Percentiles rank a stretch among this genome's conserved stretches.
phyloP scores from a whole-genome alignment of 805 yeast species.

The Pichia paraexigua region DNA sequence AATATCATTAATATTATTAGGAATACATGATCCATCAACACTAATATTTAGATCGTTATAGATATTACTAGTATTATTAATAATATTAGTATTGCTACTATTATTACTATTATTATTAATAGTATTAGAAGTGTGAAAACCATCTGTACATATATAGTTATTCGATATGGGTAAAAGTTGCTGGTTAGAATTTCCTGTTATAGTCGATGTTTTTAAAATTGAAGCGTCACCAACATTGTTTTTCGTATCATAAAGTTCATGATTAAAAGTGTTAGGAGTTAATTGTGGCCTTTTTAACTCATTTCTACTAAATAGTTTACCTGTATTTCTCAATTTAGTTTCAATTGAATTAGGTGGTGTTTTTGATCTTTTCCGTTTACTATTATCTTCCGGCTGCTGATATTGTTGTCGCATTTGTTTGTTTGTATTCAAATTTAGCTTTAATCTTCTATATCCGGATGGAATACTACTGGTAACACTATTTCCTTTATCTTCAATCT shows the following conservation, averaged over 20 bases:
- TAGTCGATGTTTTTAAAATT: background rate
- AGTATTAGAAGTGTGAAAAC: background rate
- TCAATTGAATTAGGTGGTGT: background rate
- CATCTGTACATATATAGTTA: background rate
- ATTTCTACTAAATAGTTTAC: background rate
- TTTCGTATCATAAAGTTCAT: background rate
- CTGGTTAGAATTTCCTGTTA: background rate
- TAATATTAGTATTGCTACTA: background rate
- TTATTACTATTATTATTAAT: background rate
- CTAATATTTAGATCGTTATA: background rate
- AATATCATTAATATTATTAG: conserved; percentile 15
- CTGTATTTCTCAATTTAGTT: background rate
- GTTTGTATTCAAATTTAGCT: conserved; percentile 7
- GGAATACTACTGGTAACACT: conserved; percentile 30
- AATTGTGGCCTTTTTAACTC: background rate
- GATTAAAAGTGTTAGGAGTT: background rate
- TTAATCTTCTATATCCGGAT: conserved; percentile 22
- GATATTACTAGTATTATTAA: background rate
- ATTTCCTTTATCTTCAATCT: conserved; percentile 24
- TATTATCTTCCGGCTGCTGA: background rate
- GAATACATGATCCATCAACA: background rate
- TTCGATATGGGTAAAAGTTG: background rate
- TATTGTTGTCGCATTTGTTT: background rate
- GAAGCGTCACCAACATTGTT: background rate
- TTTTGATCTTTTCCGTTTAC: background rate